Conservation (phyloP, 2,329 filamentous ascomycete species). For the Pseudogymnoascus sp. region DNA sequence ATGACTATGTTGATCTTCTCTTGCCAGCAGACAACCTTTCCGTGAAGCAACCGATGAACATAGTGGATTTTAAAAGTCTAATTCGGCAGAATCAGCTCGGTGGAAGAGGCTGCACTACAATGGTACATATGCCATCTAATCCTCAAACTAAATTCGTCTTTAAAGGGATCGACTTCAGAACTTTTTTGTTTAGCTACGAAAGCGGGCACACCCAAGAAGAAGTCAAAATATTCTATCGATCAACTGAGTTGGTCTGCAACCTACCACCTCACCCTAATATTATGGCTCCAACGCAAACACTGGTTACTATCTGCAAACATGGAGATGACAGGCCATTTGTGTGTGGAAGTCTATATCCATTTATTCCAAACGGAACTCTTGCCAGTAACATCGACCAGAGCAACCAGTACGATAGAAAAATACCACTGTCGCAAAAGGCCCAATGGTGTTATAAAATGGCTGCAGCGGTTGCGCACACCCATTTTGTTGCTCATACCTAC, state of each 20-base stretch:
- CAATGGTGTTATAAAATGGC: neutral
- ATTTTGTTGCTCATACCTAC: slow-evolving; percentile 17
- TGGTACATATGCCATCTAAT: neutral
- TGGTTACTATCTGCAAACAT: neutral
- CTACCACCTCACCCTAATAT: neutral
- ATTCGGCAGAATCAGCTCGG: neutral
- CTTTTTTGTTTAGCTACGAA: neutral
- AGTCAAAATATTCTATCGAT: neutral
- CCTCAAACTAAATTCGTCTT: neutral
- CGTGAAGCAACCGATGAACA: neutral
- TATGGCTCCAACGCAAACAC: neutral
- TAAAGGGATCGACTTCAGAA: neutral
- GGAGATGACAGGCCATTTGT: neutral
- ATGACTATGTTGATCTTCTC: neutral
- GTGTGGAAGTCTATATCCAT: neutral
- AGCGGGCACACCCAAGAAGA: neutral
- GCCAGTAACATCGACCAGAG: neutral
- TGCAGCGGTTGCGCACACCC: neutral
- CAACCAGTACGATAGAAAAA: neutral
- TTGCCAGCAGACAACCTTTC: neutral
- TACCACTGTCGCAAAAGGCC: neutral
- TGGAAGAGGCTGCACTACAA: neutral
- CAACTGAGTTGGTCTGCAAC: neutral
- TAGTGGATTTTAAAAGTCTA: neutral
- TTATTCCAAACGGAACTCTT: neutral